Base-by-base conservation (phyloP, 805 yeast genomes). In the Candida ovalis region DNA sequence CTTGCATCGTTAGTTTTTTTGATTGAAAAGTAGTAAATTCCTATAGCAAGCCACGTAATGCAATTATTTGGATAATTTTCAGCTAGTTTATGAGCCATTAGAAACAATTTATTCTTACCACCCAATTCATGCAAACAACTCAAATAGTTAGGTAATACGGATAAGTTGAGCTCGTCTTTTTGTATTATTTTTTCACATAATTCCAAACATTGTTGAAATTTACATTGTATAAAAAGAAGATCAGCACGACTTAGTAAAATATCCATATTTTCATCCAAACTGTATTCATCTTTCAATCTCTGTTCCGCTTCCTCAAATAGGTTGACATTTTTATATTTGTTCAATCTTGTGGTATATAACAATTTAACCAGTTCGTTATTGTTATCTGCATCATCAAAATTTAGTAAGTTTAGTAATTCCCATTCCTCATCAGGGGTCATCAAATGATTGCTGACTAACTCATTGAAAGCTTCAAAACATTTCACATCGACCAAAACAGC, bases 41-140 rank as follows among this genome's bases (percentile, higher is more conserved):
- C 99, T 17, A 94, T 89, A 0, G 97, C 88, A 50, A 89, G 76
- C 96, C 97, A 94, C 0, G 98, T 84, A 30, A 87, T 79, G 15
- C 95, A 82, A 56, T 81, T 80, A 40, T 82, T 81, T 0, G 98
- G 96, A 52, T 87, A 86, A 49, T 77, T 75, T 52, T 88, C 96
- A 0, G 96, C 95, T 48, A 94, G 69, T 57, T 85, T 86, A 61
- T 94, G 97, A 0, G 97, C 85, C 33, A 85, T 68, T 21, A 86
- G 68, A 60, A 88, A 94, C 27, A 94, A 70, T 67, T 84, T 86
- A 67, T 89, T 89, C 51, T 82, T 83, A 1, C 86, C 90, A 0
- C 89, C 90, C 13, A 88, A 70, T 64, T 94, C 99, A 64, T 86
- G 84, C 24, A 94, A 70, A 56, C 96, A 86, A 52, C 96, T 81